Conservation (phyloP, 768 basidiomycete genomes). For the Mycena chlorophos region DNA sequence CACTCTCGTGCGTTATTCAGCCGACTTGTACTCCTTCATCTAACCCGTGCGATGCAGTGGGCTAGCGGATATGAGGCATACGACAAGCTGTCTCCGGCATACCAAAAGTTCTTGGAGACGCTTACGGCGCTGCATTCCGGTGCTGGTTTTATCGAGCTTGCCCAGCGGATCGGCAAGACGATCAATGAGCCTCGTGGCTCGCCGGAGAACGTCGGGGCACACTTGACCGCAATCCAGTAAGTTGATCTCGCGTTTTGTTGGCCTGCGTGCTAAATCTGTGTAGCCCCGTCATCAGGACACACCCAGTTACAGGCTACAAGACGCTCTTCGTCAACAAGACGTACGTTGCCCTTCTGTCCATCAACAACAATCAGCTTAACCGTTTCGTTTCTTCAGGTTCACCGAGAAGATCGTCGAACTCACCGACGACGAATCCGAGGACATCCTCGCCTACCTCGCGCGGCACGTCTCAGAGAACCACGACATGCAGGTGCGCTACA, state of each 20-base stretch:
- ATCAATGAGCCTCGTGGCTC: conserved; percentile 49
- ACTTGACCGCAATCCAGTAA: conserved; percentile 53
- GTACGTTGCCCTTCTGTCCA: conserved; percentile 26
- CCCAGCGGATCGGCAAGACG: conserved; percentile 27
- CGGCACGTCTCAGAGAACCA: conserved; percentile 58
- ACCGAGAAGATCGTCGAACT: conserved; percentile 57
- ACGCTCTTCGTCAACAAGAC: conserved; percentile 54
- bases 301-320: conserved; percentile 63
- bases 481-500: conserved; percentile 53
- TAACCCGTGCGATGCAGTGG: conserved; percentile 36
- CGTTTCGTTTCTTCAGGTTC: conserved; percentile 38
- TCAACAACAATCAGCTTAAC: background rate
- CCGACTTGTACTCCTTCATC: background rate
- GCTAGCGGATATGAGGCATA: conserved; percentile 63
- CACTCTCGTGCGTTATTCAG: conserved; percentile 44
- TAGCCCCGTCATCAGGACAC: conserved; percentile 53
- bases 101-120: conserved; percentile 55
- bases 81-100: conserved; percentile 58
- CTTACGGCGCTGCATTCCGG: conserved; percentile 57
- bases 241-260: conserved; percentile 10
- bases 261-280: background rate
- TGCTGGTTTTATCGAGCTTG: conserved; percentile 40
- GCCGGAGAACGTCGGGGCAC: conserved; percentile 50
- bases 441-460: conserved; percentile 49
- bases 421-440: conserved; percentile 52